Conservation (phyloP, 1,139 yeast genomes). For the Candida sojae region DNA sequence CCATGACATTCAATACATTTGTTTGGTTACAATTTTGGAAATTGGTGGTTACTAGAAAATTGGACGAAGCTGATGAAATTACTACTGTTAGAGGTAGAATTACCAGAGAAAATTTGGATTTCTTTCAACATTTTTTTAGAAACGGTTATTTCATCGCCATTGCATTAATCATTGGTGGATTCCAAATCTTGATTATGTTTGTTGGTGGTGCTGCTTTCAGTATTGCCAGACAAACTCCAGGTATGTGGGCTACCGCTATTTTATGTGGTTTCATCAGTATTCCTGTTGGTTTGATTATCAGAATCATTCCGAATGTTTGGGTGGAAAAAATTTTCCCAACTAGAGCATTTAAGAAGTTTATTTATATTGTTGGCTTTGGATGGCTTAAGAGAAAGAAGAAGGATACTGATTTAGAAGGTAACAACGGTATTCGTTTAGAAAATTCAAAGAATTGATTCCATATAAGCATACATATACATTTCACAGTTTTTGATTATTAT, state of each 20-base stretch:
- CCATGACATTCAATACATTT: slow-evolving; percentile 92
- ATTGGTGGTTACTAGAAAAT: slow-evolving; percentile 83
- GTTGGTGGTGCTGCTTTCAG: slow-evolving; percentile 97
- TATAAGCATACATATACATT: too few relatives aligned
- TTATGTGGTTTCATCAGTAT: slow-evolving; percentile 80
- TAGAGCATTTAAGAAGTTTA: slow-evolving; percentile 45
- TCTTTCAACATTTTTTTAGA: slow-evolving; percentile 77
- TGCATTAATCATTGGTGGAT: slow-evolving; percentile 71
- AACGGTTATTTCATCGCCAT: slow-evolving; percentile 81
- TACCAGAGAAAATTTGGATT: slow-evolving; percentile 65
- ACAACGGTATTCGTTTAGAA: not conserved
- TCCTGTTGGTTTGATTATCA: slow-evolving; percentile 74
- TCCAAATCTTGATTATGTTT: slow-evolving; percentile 89
- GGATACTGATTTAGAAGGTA: slow-evolving; percentile 8
- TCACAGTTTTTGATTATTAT: not conserved
- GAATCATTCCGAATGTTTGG: slow-evolving; percentile 85
- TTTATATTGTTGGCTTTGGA: slow-evolving; percentile 51
- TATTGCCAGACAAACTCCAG: slow-evolving; percentile 73
- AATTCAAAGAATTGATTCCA: not conserved
- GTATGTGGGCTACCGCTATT: slow-evolving; percentile 89
- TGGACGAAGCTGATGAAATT: slow-evolving; percentile 84
- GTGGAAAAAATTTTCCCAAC: slow-evolving; percentile 70
- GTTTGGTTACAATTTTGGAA: slow-evolving; percentile 98
- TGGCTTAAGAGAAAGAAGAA: slow-evolving; percentile 38
- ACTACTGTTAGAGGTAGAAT: slow-evolving; percentile 58